Base-by-base conservation (phyloP, 2,329 filamentous ascomycete species). In the Hypocrella siamensis region DNA sequence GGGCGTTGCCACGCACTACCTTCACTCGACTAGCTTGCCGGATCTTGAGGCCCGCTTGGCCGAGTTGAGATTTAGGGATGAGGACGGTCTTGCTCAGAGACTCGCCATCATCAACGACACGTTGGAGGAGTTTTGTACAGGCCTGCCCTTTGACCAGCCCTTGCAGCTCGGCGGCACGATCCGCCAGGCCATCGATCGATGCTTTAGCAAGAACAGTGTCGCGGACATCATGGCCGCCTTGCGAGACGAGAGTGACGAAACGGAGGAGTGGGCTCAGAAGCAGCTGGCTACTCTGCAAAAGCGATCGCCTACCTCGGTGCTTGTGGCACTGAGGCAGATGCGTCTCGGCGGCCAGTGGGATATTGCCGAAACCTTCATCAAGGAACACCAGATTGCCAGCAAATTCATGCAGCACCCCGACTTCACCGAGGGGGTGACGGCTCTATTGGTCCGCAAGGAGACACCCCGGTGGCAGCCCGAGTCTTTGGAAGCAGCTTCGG, bases 1-100 rank as follows among this genome's bases (percentile, higher is more conserved):
- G 28, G 90, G 90, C 36, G 66, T 98, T 45, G 90, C 90, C 37
- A 96, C 90, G 11, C 90, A 98, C 61, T 98, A 93, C 60, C 63
- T 98, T 41, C 81, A 98, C 65, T 93, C 88, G 27, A 85, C 82
- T 37, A 78, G 79, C 42, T 67, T 98, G 38, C 75, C 80, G 31
- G 71, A 73, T 43, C 69, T 98, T 35, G 84, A 93, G 54, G 67
- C 75, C 15, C 82, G 88, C 51, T 69, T 98, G 17, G 81, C 83
- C 2, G 90, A 98, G 58, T 68, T 98, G 39, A 70, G 77, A 18
- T 98, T 98, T 65, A 69, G 70, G 37, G 92, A 98, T 58, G 73
- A 77, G 46, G 72, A 81, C 35, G 42, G 54, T 25, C 59, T 79
- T 16, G 42, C 63, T 16, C 60, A 74, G 27, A 76, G 86, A 33